A percentile compares a stretch with the other conserved stretches of the same genome.
Conservation (phyloP, 129 eudicot species). For the Apium graveolens region DNA sequence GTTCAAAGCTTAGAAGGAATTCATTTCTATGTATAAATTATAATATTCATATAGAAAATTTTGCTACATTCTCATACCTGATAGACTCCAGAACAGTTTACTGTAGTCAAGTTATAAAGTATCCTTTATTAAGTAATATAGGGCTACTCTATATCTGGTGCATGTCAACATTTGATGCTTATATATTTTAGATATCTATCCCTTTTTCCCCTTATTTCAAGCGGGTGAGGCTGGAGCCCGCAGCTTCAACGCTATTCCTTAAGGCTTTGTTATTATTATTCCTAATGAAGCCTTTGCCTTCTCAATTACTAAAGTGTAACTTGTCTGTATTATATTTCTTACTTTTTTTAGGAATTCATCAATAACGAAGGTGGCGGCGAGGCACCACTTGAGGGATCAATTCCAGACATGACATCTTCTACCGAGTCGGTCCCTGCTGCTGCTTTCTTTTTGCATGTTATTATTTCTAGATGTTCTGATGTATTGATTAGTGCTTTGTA, state of each 20-base stretch:
- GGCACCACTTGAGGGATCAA: constrained; percentile 95
- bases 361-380: constrained; percentile 94
- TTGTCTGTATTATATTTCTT: background rate
- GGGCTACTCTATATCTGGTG: background rate
- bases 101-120: background rate
- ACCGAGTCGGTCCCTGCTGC: constrained; percentile 58
- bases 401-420: constrained; percentile 98
- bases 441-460: background rate
- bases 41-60: background rate
- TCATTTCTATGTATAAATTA: background rate
- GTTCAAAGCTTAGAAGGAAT: background rate
- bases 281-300: background rate
- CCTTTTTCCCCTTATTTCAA: too few species aligned
- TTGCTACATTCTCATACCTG: background rate
- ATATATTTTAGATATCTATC: background rate
- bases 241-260: background rate
- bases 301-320: background rate
- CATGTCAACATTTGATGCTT: background rate
- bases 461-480: background rate
- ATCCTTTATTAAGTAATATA: background rate
- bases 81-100: background rate
- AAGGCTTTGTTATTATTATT: background rate
- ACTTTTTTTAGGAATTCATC: constrained; percentile 66
- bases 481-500: constrained; percentile 23
- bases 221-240: background rate